Conservation (phyloP, 2,329 filamentous ascomycete genomes). For the Sporothrix protearum region DNA sequence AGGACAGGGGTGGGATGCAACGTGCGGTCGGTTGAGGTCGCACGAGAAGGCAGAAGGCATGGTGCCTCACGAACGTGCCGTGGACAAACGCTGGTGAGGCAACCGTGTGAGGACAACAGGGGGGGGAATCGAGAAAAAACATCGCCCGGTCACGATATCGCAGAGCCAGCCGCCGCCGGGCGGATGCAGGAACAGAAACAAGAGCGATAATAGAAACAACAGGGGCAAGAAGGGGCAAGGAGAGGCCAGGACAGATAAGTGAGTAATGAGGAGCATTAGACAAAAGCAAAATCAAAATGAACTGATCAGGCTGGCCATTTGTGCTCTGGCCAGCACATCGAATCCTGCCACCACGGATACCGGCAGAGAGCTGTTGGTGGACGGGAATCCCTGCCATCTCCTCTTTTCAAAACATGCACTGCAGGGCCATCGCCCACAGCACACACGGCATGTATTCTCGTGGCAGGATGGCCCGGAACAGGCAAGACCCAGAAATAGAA, state of each 20-base stretch:
- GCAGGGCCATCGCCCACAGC: background rate
- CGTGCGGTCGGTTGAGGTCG: background rate
- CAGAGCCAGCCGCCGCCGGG: slow-evolving; percentile 10
- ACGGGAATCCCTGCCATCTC: background rate
- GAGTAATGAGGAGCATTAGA: background rate
- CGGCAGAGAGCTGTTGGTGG: background rate
- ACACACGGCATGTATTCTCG: background rate
- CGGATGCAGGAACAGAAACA: slow-evolving; percentile 18
- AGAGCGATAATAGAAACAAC: too few relatives aligned
- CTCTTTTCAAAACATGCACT: slow-evolving; percentile 2
- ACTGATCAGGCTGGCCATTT: background rate
- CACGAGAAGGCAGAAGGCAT: background rate
- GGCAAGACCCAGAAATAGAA: background rate
- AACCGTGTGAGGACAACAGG: background rate
- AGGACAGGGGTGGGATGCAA: background rate
- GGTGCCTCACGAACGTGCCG: background rate
- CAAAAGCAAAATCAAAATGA: background rate
- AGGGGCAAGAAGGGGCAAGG: background rate
- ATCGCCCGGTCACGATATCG: background rate
- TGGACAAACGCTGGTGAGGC: background rate
- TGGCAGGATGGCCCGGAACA: background rate
- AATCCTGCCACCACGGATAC: background rate
- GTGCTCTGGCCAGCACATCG: background rate
- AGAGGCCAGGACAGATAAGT: background rate
- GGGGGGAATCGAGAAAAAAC: background rate